Evolutionary conservation across 257 asterid genomes (phyloP), one percentile per base, ranked within the genome.

Genomic region (Nicotiana tabacum): DNA sequence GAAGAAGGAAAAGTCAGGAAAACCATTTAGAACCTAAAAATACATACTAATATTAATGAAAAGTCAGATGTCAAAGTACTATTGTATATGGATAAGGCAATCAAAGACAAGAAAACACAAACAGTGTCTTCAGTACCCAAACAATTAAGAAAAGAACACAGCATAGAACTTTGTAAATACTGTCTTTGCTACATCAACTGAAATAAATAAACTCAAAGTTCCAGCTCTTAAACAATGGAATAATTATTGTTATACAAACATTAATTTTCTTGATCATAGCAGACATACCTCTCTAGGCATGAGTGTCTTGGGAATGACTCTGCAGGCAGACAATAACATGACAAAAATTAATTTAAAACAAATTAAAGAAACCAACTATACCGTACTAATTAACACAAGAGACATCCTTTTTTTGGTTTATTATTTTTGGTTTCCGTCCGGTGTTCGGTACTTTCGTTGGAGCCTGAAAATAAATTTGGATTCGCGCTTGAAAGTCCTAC

Each of bases 301-400:
- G 91, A 94, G 99, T 37, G 99, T 94, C 97, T 96, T 96, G 96
- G 99, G 99, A 94, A 96, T 96, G 88, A 96, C 97, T 89, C 99
- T 96, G 91, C 88, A 86, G 85, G 85, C 82, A 83, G 90, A 92
- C 92, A 92, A 87, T 81, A 91, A 90, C 86, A 93, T 81, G 97
- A 92, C 93, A 91, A 91, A 86, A 18, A 61, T 27, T 82, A 83
- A 81, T 89, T 82, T 85, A 89, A 84, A 87, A 62, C 77, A 48
- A 85, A 55, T 37, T 58, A 77, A 80, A 74, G 82, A 83, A 17
- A 17, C 48, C 29, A 37, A n/a, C 39, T 43, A 43, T n/a, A 66
- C 69, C 21, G 21, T 21, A 66, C 43, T 48, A 69, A 65, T 83
- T 35, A 37, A 60, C 82, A 51, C 77, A 27, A 70, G 8, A 74